Base-by-base conservation (phyloP, 2,329 filamentous ascomycete species). In the Coniella lustricola region DNA sequence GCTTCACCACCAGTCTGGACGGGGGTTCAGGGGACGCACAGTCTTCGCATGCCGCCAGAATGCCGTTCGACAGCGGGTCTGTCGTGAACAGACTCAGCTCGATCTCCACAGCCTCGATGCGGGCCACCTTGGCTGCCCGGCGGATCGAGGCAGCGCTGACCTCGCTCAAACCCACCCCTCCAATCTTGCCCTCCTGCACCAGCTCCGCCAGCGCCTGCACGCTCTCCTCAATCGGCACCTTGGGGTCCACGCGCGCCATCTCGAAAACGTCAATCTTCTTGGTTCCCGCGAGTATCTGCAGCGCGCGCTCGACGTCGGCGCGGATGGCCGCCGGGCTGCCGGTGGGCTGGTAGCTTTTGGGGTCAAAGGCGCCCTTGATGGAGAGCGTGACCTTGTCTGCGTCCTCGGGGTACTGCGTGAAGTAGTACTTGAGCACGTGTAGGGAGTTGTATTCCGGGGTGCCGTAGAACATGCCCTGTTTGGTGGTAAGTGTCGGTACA, bases 11-110 rank as follows among this genome's bases (percentile, higher is more conserved):
- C 7, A 13, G 1, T 16, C 34, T 18, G 3, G 7, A 13, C 89
- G n/a, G 34, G 0, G 84, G 5, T 29, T 5, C 82, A 51, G n/a
- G n/a, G n/a, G 91, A 88, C 40, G 72, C 68, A 39, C 85, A 64
- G 60, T 90, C 74, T 0, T 69, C 73, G 58, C 80, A 84, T 0
- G 77, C 72, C 20, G 60, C 56, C 1, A 61, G 61, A 21, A 73
- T 60, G 8, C 70, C 67, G 39, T 67, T 67, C 16, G 56, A 54
- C 34, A 67, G 54, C 18, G 63, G 59, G 9, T 67, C 62, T 8
- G 61, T 64, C 7, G 53, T 47, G 59, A 63, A 73, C 5, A 74
- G 53, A 29, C 64, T 67, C 25, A 74, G 57, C 56, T 75, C 73
- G 7, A 71, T 61, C 56, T 75, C 72, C 17, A 75, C 71, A n/a